Evolutionary conservation across 768 basidiomycete species (phyloP).

Genomic region (Albatrellus ellisii): DNA sequence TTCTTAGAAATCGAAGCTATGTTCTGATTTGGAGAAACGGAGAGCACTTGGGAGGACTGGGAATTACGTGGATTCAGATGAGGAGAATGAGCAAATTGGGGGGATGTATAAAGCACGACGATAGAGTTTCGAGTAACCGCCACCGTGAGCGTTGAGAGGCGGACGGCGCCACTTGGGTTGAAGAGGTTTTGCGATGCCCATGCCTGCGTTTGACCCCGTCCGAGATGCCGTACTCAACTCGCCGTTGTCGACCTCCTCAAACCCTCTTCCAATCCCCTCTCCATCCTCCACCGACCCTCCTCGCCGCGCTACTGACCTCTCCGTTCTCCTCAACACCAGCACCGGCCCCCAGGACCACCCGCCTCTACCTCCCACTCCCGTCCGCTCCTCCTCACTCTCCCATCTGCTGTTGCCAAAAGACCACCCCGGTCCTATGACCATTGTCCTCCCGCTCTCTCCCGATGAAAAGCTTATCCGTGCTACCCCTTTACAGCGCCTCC

Average conservation of each 20-base stretch:
- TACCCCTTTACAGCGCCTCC: constrained; percentile 8
- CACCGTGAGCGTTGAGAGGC: too few relatives aligned
- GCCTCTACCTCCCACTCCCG: constrained; percentile 7
- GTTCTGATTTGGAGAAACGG: too few relatives aligned
- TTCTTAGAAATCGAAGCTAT: too few relatives aligned
- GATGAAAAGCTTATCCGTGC: constrained; percentile 12
- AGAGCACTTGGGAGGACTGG: too few relatives aligned
- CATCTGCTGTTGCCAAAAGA: constrained; percentile 15
- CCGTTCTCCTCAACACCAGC: constrained; percentile 60
- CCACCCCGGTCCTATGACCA: constrained; percentile 10
- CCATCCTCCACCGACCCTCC: constrained; percentile 25
- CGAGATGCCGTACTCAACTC: constrained; percentile 79
- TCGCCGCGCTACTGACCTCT: constrained; percentile 64
- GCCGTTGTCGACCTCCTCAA: constrained; percentile 35
- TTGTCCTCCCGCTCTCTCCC: constrained; percentile 10
- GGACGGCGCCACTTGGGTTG: constrained; percentile 8
- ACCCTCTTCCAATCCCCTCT: constrained; percentile 15
- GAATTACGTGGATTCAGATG: too few relatives aligned
- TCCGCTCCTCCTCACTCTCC: constrained; percentile 14
- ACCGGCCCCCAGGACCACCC: constrained; percentile 18
- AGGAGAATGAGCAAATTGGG: too few relatives aligned
- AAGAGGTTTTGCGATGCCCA: constrained; percentile 14
- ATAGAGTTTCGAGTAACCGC: too few relatives aligned
- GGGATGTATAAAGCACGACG: too few relatives aligned
- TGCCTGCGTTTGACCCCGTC: constrained; percentile 79